A percentile compares a stretch with the other conserved stretches of the same genome.
These are phyloP conservation scores for Cicer cuneatum DNA, from an alignment of 306 rosid genomes.

Conservation along the genomic window DNA sequence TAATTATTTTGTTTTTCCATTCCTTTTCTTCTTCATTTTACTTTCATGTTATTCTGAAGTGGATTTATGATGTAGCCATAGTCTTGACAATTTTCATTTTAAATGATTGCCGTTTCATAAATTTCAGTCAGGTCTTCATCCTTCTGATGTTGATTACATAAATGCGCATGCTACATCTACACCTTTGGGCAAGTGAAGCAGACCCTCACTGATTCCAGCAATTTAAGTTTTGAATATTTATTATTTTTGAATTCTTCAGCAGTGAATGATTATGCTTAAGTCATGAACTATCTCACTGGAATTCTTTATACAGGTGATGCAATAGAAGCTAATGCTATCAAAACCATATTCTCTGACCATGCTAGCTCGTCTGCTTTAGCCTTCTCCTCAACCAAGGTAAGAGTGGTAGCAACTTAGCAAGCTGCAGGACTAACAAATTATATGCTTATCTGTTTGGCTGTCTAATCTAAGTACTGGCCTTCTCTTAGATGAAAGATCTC, in stretches of 20 bases:
- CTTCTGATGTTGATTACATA: slow-evolving; percentile 79
- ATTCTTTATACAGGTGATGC: slow-evolving; percentile 67
- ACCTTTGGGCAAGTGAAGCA: slow-evolving; percentile 66
- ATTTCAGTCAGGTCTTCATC: slow-evolving; percentile 81
- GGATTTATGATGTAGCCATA: slow-evolving; percentile 27
- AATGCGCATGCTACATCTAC: slow-evolving; percentile 97
- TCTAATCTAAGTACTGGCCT: not conserved
- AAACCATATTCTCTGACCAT: slow-evolving; percentile 62
- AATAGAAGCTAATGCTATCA: slow-evolving; percentile 87
- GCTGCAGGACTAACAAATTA: slow-evolving; percentile 31
- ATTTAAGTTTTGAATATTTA: slow-evolving; percentile 32
- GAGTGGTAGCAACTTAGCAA: slow-evolving; percentile 31
- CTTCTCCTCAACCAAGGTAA: slow-evolving; percentile 95
- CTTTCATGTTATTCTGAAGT: too few species aligned
- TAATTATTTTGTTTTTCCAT: too few species aligned
- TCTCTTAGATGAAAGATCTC: slow-evolving; percentile 30
- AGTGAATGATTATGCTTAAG: slow-evolving; percentile 26
- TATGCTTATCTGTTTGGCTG: slow-evolving; percentile 18
- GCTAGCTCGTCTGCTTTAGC: slow-evolving; percentile 72
- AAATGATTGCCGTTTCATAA: slow-evolving; percentile 40
- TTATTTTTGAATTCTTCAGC: slow-evolving; percentile 31
- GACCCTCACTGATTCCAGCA: slow-evolving; percentile 38
- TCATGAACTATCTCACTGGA: slow-evolving; percentile 11
- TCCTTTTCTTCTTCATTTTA: too few species aligned
- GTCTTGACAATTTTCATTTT: slow-evolving; percentile 26